phyloP scores from a whole-genome alignment of 2,329 filamentous ascomycete genomes.

The Claviceps quebecensis region DNA sequence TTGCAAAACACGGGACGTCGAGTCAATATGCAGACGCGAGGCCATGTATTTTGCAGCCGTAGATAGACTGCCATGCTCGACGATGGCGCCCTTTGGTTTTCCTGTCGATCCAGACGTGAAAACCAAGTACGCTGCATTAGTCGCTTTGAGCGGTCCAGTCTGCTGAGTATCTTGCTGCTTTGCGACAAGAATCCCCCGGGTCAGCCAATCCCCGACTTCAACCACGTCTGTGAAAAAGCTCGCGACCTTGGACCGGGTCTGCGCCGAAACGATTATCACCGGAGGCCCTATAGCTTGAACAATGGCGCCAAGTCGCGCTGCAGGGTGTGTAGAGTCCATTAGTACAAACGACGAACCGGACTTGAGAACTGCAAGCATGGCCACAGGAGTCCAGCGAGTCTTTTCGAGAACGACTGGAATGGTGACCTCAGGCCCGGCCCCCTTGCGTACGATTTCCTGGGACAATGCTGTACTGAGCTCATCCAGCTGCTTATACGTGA shows the following conservation, averaged over 20 bases:
- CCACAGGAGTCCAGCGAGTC: conserved; percentile 10
- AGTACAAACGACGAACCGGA: conserved; percentile 10
- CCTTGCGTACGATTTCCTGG: not conserved
- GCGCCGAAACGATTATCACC: not conserved
- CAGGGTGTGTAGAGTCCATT: not conserved
- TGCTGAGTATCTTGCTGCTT: not conserved
- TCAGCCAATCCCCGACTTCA: not conserved
- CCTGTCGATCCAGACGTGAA: conserved; percentile 12
- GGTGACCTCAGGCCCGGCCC: conserved; percentile 1
- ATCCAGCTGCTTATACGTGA: not conserved
- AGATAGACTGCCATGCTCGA: conserved; percentile 8
- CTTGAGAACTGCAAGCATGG: conserved; percentile 14
- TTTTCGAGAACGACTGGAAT: conserved; percentile 11
- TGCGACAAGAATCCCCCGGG: not conserved
- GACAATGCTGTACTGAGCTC: not conserved
- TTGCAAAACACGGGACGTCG: conserved; percentile 3
- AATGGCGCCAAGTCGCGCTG: not conserved
- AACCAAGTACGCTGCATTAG: conserved; percentile 8
- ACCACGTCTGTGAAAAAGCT: not conserved
- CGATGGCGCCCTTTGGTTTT: conserved; percentile 11
- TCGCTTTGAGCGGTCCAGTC: not conserved
- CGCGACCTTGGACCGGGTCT: not conserved
- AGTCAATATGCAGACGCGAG: not conserved
- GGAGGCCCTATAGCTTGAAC: not conserved
- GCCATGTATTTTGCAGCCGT: not conserved